These are phyloP conservation scores for Pluteus cervinus DNA, from an alignment of 768 basidiomycete genomes.

Conservation along the genomic window DNA sequence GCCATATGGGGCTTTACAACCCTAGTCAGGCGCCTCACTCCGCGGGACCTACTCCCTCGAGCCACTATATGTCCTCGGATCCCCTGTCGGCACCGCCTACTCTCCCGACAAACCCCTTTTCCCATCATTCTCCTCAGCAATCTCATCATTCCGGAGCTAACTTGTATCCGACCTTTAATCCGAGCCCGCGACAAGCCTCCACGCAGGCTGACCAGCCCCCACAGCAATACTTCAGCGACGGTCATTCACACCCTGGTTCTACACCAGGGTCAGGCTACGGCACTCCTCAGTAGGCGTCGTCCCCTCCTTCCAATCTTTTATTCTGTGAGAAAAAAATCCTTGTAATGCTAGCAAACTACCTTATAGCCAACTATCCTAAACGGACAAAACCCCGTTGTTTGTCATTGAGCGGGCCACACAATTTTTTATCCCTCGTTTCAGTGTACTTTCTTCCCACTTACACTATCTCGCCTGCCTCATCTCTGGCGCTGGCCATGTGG, in stretches of 20 bases:
- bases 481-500: too few relatives aligned
- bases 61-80: constrained; percentile 32
- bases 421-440: too few relatives aligned
- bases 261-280: constrained; percentile 42
- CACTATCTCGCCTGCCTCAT: too few relatives aligned
- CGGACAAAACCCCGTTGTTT: too few relatives aligned
- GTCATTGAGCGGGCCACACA: too few relatives aligned
- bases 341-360: too few relatives aligned
- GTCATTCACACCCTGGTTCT: constrained; percentile 32
- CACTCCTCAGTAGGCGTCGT: constrained; percentile 34
- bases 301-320: too few relatives aligned
- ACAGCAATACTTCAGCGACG: constrained; percentile 29
- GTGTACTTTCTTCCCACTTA: too few relatives aligned
- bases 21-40: constrained; percentile 38
- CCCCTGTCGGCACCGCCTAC: constrained; percentile 50
- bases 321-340: too few relatives aligned
- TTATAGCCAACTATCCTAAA: too few relatives aligned
- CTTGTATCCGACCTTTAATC: constrained; percentile 29
- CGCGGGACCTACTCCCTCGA: constrained; percentile 27
- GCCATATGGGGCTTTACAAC: constrained; percentile 29
- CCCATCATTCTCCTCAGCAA: constrained; percentile 25
- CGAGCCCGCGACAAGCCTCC: constrained; percentile 29
- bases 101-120: constrained; percentile 39
- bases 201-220: constrained; percentile 15
- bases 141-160: constrained; percentile 25